Evolutionary conservation across 345 rosid species (phyloP), one percentile per base, ranked within the genome.

Genomic region (Euphorbia peplus): DNA sequence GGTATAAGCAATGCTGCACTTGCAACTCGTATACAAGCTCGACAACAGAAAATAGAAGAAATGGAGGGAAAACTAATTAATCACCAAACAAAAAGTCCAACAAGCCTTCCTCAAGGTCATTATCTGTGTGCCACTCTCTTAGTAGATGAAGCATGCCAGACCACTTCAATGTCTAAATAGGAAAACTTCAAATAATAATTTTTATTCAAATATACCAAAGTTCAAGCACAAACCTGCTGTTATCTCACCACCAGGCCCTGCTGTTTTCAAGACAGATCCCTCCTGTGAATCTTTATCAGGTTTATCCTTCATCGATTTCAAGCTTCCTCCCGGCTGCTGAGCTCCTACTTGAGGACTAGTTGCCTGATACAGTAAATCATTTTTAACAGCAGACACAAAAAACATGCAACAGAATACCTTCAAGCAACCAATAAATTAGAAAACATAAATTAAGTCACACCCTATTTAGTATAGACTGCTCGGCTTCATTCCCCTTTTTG

Each of bases 241-340:
- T 77, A 95, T 92, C 79, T 92, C 99, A 52, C 98, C 99, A 64
- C 79, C 90, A 30, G 96, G 80, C 53, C 98, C 99, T 26, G 96
- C 97, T 76, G 89, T 87, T 81, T 95, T 90, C 75, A 95, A 81
- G 67, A 87, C 83, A 44, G 98, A 67, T 59, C 87, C 95, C 76
- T 92, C 99, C 48, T 76, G 88, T 46, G 74, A 82, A 70, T 90
- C 96, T 80, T 91, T 90, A 60, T 88, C 96, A 28, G 81, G 69
- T 80, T 92, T 95, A 16, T 90, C 98, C 82, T 92, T 95, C 88
- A 85, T 73, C 46, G 91, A 78, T 80, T 92, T 95, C 75, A 92
- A 73, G 89, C 85, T 95, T 69, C 93, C 98, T 58, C 91, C 96
- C 73, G 89, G 72, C 68, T 75, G 76, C 62, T 83, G 86, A 60